Evolutionary conservation across 1,284 basidiomycete genomes (phyloP).

Genomic region (Malassezia globosa): DNA sequence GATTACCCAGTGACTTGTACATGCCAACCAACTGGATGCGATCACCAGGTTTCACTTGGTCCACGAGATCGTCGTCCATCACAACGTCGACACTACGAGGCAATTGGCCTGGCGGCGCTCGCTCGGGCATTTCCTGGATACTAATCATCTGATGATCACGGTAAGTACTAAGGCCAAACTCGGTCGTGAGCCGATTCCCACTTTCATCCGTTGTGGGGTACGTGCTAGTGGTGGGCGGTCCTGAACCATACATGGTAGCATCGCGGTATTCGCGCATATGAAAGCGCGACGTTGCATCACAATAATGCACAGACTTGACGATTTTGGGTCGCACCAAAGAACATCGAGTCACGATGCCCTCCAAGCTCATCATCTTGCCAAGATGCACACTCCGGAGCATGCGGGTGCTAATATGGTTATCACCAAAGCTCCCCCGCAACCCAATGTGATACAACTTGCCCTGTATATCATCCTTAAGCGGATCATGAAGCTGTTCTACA

Average conservation of each 20-base stretch:
- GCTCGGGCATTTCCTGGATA: constrained; percentile 99
- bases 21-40: constrained; percentile 92
- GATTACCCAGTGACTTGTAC: constrained; percentile 82
- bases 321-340: constrained; percentile 97
- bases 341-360: constrained; percentile 96
- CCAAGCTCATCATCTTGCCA: constrained; percentile 89
- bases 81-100: constrained; percentile 92
- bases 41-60: constrained; percentile 94
- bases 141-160: constrained; percentile 92
- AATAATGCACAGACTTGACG: constrained; percentile 91
- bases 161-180: constrained; percentile 85
- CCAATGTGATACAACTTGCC: constrained; percentile 65
- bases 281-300: constrained; percentile 71
- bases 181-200: constrained; percentile 73
- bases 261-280: constrained; percentile 86
- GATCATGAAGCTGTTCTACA: constrained; percentile 64
- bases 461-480: constrained; percentile 69
- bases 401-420: constrained; percentile 91
- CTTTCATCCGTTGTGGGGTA: constrained; percentile 85
- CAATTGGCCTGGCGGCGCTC: constrained; percentile 89
- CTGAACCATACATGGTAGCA: constrained; percentile 73
- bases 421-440: constrained; percentile 96
- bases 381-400: constrained; percentile 78
- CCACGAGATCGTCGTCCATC: constrained; percentile 90
- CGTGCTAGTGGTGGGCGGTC: constrained; percentile 29